These are phyloP conservation scores for Aphanomyces stellatus DNA, from an alignment of 352 stramenopile species.

Conservation along the genomic window DNA sequence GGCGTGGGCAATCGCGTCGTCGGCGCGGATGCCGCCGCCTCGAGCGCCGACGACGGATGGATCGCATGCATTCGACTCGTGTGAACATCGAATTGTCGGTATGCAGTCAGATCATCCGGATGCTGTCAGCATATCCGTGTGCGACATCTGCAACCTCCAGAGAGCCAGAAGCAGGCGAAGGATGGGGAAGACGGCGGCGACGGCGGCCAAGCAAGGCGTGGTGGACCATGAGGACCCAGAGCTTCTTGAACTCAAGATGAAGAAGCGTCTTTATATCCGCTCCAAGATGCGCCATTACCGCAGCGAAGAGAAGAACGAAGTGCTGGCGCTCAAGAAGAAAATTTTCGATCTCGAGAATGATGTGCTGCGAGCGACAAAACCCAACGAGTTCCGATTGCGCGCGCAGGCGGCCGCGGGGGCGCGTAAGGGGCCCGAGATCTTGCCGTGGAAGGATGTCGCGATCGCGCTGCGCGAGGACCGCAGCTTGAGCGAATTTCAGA, in stretches of 20 bases:
- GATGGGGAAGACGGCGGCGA: background rate
- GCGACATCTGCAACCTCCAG: no score
- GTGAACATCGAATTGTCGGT: no score
- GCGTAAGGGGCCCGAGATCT: background rate
- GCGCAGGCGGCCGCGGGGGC: background rate
- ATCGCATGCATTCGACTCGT: no score
- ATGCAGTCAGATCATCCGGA: no score
- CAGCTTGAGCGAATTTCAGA: background rate
- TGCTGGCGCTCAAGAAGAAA: background rate
- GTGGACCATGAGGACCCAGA: background rate
- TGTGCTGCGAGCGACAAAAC: background rate
- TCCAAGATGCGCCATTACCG: background rate
- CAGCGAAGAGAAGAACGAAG: background rate
- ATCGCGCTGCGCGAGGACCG: background rate
- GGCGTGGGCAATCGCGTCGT: no score
- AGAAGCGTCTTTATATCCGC: background rate
- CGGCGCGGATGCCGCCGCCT: no score
- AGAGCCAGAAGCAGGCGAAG: background rate
- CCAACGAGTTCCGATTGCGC: background rate
- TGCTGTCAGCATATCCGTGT: no score
- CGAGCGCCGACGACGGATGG: no score
- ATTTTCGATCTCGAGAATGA: background rate
- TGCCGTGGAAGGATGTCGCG: conserved; percentile 11
- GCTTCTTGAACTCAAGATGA: background rate
- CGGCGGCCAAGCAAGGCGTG: background rate